A percentile compares a stretch with the other conserved stretches of the same genome.
Evolutionary conservation across 192 early-diverging fungal genomes (phyloP).

Genomic region (Linnemannia zychae): DNA sequence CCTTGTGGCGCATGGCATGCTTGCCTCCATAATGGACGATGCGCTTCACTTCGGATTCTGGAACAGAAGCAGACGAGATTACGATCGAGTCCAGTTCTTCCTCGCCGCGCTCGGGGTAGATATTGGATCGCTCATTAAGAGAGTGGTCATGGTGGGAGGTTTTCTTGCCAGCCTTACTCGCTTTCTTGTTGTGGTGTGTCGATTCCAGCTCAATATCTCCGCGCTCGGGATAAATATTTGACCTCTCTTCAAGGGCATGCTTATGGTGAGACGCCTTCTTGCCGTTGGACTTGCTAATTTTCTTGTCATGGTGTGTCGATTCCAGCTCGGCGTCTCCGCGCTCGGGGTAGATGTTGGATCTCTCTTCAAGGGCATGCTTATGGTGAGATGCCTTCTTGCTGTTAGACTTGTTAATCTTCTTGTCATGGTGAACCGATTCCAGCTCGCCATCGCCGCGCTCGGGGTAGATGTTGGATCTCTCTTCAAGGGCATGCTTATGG

Average conservation of each 20-base stretch:
- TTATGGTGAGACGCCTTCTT: neutral
- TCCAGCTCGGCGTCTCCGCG: neutral
- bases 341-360: constrained; percentile 29
- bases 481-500: neutral
- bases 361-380: neutral
- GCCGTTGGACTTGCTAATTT: neutral
- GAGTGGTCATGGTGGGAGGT: neutral
- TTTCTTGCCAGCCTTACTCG: neutral
- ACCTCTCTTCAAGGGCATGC: constrained; percentile 8
- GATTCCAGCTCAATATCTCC: neutral
- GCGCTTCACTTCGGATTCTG: neutral
- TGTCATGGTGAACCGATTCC: neutral
- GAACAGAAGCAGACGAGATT: neutral
- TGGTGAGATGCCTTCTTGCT: neutral
- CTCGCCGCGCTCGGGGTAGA: constrained; percentile 13
- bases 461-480: constrained; percentile 28
- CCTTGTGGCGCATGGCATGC: constrained; percentile 7
- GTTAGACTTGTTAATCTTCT: neutral
- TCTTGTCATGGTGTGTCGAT: neutral
- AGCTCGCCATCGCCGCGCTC: constrained; percentile 6
- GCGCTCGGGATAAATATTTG: constrained; percentile 27
- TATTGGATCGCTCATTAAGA: constrained; percentile 24
- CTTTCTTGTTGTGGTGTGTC: neutral
- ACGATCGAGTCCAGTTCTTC: neutral
- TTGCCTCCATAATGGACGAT: neutral